Percentiles rank a stretch among this genome's conserved stretches.
Conservation (phyloP, 225 moss, liverwort and hornwort species). For the Rhytidiadelphus loreus region DNA sequence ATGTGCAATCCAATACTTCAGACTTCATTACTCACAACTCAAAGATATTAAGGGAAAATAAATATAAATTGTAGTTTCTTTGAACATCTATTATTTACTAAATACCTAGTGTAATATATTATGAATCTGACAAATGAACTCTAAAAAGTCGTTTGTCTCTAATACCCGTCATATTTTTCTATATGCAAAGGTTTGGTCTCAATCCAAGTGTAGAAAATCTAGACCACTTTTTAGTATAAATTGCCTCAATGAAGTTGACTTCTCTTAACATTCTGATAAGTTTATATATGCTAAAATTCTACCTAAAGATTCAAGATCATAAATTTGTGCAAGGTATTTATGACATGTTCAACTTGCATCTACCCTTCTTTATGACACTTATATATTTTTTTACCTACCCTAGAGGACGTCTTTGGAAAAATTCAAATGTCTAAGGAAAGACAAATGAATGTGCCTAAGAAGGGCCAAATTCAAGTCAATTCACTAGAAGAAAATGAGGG, state of each 20-base stretch:
- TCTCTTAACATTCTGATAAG: neutral
- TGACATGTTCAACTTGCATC: neutral
- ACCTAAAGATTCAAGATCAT: too few relatives aligned
- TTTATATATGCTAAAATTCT: neutral
- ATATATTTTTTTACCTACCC: neutral
- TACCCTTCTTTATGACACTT: neutral
- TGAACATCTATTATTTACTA: neutral
- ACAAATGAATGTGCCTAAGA: neutral
- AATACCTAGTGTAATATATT: neutral
- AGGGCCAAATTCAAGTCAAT: neutral
- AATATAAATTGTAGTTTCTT: neutral
- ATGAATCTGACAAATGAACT: neutral
- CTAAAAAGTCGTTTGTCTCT: rapidly evolving
- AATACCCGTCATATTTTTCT: rapidly evolving
- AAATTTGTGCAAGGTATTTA: neutral
- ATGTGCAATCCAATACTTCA: neutral
- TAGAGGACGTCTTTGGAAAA: neutral
- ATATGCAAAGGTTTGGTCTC: neutral
- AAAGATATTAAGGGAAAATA: rapidly evolving
- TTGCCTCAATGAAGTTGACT: neutral
- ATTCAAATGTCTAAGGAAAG: neutral
- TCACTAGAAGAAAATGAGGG: too few relatives aligned
- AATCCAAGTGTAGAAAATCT: neutral
- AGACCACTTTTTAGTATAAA: neutral
- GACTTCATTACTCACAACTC: neutral